A percentile compares a stretch with the other conserved stretches of the same genome.
Conservation (phyloP, 2,329 filamentous ascomycete genomes). For the Colletotrichum eleusines region DNA sequence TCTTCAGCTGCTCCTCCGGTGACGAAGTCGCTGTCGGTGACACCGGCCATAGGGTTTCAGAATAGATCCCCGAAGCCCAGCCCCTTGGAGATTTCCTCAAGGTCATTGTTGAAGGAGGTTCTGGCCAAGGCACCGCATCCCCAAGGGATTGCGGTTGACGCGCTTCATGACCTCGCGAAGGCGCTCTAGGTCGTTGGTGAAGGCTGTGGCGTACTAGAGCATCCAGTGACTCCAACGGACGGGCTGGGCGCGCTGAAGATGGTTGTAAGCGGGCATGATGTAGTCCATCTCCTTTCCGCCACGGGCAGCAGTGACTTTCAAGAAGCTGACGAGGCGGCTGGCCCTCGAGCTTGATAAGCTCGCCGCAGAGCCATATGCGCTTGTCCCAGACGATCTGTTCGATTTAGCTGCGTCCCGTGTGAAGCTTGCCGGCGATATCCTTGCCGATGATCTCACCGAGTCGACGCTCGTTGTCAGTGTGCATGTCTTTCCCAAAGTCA, state of each 20-base stretch:
- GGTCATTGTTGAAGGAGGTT: no score
- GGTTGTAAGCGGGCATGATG: conserved; percentile 90
- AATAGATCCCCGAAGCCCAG: conserved; percentile 82
- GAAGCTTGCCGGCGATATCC: conserved; percentile 77
- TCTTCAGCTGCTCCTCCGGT: conserved; percentile 80
- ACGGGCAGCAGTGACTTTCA: conserved; percentile 75
- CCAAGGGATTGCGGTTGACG: conserved; percentile 79
- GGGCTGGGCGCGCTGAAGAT: conserved; percentile 88
- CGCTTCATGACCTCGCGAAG: conserved; percentile 78
- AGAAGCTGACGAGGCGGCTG: conserved; percentile 76
- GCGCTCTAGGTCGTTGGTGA: conserved; percentile 80
- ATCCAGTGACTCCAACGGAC: conserved; percentile 88
- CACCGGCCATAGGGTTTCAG: conserved; percentile 82
- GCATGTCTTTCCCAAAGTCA: conserved; percentile 52
- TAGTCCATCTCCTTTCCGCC: conserved; percentile 81
- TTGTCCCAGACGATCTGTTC: conserved; percentile 81
- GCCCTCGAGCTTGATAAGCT: conserved; percentile 76
- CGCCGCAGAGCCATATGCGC: conserved; percentile 80
- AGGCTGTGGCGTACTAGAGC: conserved; percentile 78
- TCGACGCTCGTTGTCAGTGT: conserved; percentile 68
- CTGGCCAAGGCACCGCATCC: no score
- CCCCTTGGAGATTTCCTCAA: conserved; percentile 75
- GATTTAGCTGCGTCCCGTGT: conserved; percentile 77
- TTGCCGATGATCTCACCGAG: conserved; percentile 78
- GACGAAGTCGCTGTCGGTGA: conserved; percentile 85